phyloP scores from a whole-genome alignment of 139 green algal genomes.

The Ettlia oleoabundans region DNA sequence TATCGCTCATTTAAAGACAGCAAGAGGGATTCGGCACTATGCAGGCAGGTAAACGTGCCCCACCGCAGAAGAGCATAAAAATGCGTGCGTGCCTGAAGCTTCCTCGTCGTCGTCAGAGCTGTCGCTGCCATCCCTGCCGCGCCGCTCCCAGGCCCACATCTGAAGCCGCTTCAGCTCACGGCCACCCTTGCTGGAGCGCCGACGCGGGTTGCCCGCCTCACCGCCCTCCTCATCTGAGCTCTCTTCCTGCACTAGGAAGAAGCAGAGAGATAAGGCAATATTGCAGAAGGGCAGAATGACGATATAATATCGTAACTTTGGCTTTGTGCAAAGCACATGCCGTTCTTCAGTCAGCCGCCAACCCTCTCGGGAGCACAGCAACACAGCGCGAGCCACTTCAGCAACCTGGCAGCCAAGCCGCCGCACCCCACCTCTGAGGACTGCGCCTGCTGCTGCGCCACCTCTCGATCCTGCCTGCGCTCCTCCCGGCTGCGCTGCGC shows the following conservation, averaged over 20 bases:
- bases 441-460: neutral
- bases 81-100: neutral
- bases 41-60: too few species aligned
- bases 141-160: slow-evolving; percentile 37
- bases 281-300: too few species aligned
- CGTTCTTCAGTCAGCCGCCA: too few species aligned
- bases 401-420: too few species aligned
- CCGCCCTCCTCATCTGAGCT: slow-evolving; percentile 14
- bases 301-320: too few species aligned
- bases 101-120: slow-evolving; percentile 24
- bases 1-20: too few species aligned
- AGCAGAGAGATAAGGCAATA: too few species aligned
- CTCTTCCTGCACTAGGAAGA: neutral
- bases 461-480: slow-evolving; percentile 16
- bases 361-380: too few species aligned
- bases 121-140: neutral
- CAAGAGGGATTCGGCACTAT: too few species aligned
- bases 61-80: too few species aligned
- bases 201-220: neutral
- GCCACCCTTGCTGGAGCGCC: neutral
- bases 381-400: too few species aligned
- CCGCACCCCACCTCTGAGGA: slow-evolving; percentile 14
- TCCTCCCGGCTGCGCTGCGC: slow-evolving; percentile 8
- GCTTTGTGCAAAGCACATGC: too few species aligned
- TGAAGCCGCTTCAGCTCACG: slow-evolving; percentile 27